phyloP scores from a whole-genome alignment of 208 protist species.

The Leishmania arabica region DNA sequence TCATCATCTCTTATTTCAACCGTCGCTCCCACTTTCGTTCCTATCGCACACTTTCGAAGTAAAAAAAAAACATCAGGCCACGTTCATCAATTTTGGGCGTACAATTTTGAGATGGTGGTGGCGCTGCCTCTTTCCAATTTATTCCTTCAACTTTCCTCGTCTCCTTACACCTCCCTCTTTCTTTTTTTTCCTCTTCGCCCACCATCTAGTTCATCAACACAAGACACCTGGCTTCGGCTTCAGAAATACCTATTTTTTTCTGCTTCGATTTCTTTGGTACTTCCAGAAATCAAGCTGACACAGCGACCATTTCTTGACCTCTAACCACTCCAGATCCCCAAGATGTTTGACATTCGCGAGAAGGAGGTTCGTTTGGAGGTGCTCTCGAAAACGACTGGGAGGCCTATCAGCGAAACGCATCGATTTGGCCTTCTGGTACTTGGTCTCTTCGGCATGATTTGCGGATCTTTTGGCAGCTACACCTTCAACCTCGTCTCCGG shows the following conservation, averaged over 20 bases:
- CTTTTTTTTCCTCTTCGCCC: neutral
- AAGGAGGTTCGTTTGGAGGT: constrained; percentile 12
- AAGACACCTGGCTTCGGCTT: neutral
- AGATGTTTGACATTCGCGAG: constrained; percentile 11
- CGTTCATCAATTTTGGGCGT: neutral
- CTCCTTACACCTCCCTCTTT: neutral
- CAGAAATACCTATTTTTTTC: neutral
- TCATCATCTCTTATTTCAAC: neutral
- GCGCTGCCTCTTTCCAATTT: neutral
- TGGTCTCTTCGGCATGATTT: constrained; percentile 49
- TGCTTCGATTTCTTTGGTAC: too few species aligned
- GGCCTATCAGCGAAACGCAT: constrained; percentile 42
- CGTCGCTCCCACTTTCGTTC: too few species aligned
- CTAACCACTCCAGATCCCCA: neutral
- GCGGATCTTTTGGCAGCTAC: constrained; percentile 53
- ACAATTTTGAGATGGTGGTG: neutral
- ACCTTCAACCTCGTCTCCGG: constrained; percentile 64
- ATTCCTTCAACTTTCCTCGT: neutral
- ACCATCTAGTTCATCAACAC: neutral
- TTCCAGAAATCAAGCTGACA: neutral
- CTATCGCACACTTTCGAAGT: too few species aligned
- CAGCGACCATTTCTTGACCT: neutral
- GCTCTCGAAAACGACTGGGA: constrained; percentile 12
- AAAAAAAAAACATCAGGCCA: neutral
- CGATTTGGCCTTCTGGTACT: constrained; percentile 50